A percentile compares a stretch with the other conserved stretches of the same genome.
Conservation (phyloP, 345 rosid species). For the Melastoma malabathricum region DNA sequence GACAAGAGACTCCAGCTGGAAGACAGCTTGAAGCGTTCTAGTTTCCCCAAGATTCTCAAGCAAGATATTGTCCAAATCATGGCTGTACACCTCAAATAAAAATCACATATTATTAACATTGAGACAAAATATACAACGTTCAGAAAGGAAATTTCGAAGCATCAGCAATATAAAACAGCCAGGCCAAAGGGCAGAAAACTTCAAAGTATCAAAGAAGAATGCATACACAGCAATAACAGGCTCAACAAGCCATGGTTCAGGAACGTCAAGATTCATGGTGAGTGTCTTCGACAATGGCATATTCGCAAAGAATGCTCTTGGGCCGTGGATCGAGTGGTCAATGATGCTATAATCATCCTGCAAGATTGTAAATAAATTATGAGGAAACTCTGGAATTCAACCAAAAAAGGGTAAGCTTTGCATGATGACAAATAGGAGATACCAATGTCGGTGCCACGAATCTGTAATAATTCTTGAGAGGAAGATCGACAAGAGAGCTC, state of each 20-base stretch:
- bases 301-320: slow-evolving; percentile 89
- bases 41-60: slow-evolving; percentile 97
- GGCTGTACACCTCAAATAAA: slow-evolving; percentile 22
- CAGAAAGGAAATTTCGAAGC: not conserved
- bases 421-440: slow-evolving; percentile 3
- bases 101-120: too few relatives aligned
- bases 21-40: slow-evolving; percentile 91
- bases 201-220: slow-evolving; percentile 6
- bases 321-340: slow-evolving; percentile 62
- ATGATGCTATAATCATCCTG: slow-evolving; percentile 92
- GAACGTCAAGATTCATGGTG: slow-evolving; percentile 99
- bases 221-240: slow-evolving; percentile 92
- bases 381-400: slow-evolving; percentile 2
- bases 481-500: slow-evolving; percentile 98
- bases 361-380: slow-evolving; percentile 5
- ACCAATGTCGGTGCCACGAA: slow-evolving; percentile 84
- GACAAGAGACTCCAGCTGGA: slow-evolving; percentile 94
- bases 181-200: not conserved
- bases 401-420: not conserved
- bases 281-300: slow-evolving; percentile 98
- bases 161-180: not conserved
- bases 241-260: slow-evolving; percentile 99
- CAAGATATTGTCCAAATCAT: slow-evolving; percentile 94
- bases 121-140: too few relatives aligned
- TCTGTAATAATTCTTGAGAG: slow-evolving; percentile 97